Evolutionary conservation across 352 stramenopile species (phyloP).

Genomic region (Globisporangium splendens): DNA sequence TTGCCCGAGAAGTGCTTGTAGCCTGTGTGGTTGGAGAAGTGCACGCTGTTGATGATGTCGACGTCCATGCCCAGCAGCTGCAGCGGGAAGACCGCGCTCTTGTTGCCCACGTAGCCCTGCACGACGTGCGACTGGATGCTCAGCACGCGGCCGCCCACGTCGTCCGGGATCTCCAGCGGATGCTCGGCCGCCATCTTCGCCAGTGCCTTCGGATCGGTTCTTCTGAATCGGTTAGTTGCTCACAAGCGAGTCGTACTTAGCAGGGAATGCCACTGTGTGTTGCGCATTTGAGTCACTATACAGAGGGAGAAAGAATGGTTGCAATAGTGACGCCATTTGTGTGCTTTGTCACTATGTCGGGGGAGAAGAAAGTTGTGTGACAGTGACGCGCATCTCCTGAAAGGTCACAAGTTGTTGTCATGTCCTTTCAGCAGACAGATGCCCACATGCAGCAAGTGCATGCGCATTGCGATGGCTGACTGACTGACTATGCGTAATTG

Average conservation of each 20-base stretch:
- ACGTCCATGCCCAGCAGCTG: constrained; percentile 84
- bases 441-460: too few species aligned
- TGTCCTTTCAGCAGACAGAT: too few species aligned
- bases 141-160: constrained; percentile 60
- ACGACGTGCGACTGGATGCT: constrained; percentile 89
- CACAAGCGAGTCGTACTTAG: constrained; percentile 1
- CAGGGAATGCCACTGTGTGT: not conserved
- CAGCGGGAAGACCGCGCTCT: constrained; percentile 81
- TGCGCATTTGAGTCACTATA: too few species aligned
- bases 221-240: not conserved
- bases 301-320: too few species aligned
- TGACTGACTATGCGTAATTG: too few species aligned
- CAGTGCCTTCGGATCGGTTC: not conserved
- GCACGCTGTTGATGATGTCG: constrained; percentile 86
- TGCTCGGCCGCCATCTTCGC: not conserved
- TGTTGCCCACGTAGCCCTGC: constrained; percentile 86
- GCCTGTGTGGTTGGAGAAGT: constrained; percentile 87
- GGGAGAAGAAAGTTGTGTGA: too few species aligned
- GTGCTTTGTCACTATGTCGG: too few species aligned
- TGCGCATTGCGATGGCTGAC: too few species aligned
- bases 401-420: too few species aligned
- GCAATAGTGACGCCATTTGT: too few species aligned
- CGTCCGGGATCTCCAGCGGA: constrained; percentile 16
- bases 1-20: constrained; percentile 76
- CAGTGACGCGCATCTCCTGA: too few species aligned